Percentiles rank a stretch among this genome's conserved stretches.
Evolutionary conservation across 2,329 filamentous ascomycete species (phyloP).

Genomic region (Diaporthe batatas): DNA sequence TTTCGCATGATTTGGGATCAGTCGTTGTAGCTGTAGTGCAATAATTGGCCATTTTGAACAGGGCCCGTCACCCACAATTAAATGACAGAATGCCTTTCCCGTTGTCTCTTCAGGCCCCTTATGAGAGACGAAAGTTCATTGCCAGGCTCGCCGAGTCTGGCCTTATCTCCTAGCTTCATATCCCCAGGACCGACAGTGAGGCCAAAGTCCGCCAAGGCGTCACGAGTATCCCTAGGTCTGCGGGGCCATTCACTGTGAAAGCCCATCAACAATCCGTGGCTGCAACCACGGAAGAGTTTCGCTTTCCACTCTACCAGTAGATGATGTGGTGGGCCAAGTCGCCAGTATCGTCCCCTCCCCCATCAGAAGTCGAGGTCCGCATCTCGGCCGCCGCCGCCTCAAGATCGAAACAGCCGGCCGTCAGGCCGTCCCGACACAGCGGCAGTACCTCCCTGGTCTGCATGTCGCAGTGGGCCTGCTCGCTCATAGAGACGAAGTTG

Average conservation of each 20-base stretch:
- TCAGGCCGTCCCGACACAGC: not conserved
- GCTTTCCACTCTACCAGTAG: not conserved
- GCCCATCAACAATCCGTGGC: not conserved
- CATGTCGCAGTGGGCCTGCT: slow-evolving; percentile 1
- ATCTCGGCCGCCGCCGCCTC: not conserved
- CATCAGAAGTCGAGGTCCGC: not conserved
- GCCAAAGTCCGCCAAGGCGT: not conserved
- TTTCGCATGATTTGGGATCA: too few species aligned
- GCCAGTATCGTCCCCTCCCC: too few species aligned
- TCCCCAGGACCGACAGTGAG: not conserved
- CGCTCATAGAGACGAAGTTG: not conserved
- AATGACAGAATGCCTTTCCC: too few species aligned
- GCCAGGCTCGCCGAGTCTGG: too few species aligned
- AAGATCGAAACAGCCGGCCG: not conserved
- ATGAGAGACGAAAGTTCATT: too few species aligned
- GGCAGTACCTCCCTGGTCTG: slow-evolving; percentile 8
- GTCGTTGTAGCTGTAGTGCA: too few species aligned
- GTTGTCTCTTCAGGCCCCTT: too few species aligned
- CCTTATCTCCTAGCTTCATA: too few species aligned
- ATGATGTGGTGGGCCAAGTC: not conserved
- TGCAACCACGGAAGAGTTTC: not conserved
- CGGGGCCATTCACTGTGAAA: too few species aligned
- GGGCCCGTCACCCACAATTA: too few species aligned
- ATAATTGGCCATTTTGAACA: too few species aligned
- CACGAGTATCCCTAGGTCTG: not conserved